These are phyloP conservation scores for Stachybotrys elegans DNA, from an alignment of 2,329 filamentous ascomycete species.

Conservation along the genomic window DNA sequence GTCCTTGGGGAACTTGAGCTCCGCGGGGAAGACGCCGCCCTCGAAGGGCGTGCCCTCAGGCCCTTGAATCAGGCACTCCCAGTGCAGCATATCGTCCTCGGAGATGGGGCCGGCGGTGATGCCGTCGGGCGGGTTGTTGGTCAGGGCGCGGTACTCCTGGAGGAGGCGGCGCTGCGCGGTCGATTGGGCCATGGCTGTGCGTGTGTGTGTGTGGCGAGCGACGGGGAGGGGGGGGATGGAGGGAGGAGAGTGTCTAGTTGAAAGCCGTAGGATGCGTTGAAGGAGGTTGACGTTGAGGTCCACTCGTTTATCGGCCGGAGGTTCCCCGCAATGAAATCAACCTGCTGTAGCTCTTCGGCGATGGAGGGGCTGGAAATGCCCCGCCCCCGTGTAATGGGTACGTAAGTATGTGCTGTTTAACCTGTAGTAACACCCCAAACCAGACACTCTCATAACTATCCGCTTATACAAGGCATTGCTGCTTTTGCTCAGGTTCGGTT, in stretches of 20 bases:
- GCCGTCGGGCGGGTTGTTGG: conserved; percentile 92
- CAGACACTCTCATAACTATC: neutral
- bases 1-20: conserved; percentile 91
- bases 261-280: neutral
- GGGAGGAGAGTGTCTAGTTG: neutral
- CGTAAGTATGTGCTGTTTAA: no score
- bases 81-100: conserved; percentile 92
- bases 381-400: no score
- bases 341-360: no score
- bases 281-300: no score
- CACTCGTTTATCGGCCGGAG: no score
- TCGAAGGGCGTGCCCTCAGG: conserved; percentile 95
- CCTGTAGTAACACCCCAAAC: neutral
- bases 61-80: conserved; percentile 94
- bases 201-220: neutral
- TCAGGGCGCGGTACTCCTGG: conserved; percentile 91
- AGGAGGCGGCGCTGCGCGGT: conserved; percentile 77
- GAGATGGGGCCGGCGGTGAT: conserved; percentile 90
- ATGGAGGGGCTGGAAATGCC: no score
- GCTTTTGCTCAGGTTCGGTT: neutral
- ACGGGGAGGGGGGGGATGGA: neutral
- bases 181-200: conserved; percentile 46
- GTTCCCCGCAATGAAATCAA: no score
- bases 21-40: conserved; percentile 90
- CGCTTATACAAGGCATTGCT: neutral